These are phyloP conservation scores for Nicotiana noctiflora DNA, from an alignment of 257 asterid genomes.

Conservation along the genomic window DNA sequence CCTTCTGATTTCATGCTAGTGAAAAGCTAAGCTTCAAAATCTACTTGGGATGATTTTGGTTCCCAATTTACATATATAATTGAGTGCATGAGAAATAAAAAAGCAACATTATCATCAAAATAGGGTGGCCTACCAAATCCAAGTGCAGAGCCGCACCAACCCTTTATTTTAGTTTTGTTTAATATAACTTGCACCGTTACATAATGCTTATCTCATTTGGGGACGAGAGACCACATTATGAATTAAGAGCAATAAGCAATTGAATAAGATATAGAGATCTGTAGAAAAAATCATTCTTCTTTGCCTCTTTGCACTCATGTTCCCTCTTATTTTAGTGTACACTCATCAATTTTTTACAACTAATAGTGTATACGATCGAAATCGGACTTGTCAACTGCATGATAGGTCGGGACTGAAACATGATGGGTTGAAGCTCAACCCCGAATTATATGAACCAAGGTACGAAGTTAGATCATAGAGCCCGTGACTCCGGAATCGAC, in stretches of 20 bases:
- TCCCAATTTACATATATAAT: constrained; percentile 14
- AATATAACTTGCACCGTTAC: constrained; percentile 15
- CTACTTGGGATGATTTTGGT: constrained; percentile 52
- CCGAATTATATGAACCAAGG: too few relatives aligned
- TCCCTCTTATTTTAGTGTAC: constrained; percentile 5
- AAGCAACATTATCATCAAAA: constrained; percentile 5
- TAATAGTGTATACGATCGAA: too few relatives aligned
- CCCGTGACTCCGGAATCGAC: too few relatives aligned
- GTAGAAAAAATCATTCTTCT: constrained; percentile 30
- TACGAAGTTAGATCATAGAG: too few relatives aligned
- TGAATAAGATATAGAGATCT: constrained; percentile 22
- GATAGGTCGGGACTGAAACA: too few relatives aligned
- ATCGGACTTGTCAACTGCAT: too few relatives aligned
- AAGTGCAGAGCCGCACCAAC: constrained; percentile 18
- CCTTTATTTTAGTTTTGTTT: background rate
- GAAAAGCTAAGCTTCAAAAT: constrained; percentile 60
- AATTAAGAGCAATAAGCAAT: constrained; percentile 36
- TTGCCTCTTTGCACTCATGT: constrained; percentile 34
- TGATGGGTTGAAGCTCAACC: too few relatives aligned
- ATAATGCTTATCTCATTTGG: constrained; percentile 27
- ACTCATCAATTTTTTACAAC: background rate
- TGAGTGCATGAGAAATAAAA: constrained; percentile 9
- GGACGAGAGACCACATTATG: constrained; percentile 46
- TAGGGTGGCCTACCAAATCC: constrained; percentile 23
- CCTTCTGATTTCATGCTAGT: constrained; percentile 39